Evolutionary conservation across 345 rosid genomes (phyloP).

Genomic region (Salix caprea): DNA sequence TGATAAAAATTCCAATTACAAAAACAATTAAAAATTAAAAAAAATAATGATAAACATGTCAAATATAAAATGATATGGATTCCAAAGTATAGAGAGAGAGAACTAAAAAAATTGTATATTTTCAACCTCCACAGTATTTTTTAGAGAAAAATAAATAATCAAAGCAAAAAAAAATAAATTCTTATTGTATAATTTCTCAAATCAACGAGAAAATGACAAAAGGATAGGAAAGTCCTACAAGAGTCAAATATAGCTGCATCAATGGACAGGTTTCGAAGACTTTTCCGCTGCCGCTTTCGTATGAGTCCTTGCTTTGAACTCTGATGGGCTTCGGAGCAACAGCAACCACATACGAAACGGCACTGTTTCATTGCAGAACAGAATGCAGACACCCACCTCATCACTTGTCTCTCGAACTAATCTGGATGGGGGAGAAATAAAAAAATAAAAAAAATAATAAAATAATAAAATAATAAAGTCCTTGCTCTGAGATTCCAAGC

Average conservation of each 20-base stretch:
- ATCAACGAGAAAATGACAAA: not conserved
- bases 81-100: no score
- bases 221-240: not conserved
- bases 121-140: no score
- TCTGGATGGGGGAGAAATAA: not conserved
- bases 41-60: no score
- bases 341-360: conserved; percentile 1
- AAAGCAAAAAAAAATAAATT: no score
- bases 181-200: not conserved
- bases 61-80: no score
- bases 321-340: not conserved
- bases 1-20: no score
- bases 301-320: conserved; percentile 3
- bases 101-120: no score
- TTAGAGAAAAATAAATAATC: no score
- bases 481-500: conserved; percentile 6
- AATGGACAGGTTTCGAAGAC: not conserved
- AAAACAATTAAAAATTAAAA: no score
- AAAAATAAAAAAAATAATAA: not conserved
- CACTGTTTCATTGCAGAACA: not conserved
- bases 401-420: not conserved
- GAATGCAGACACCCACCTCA: not conserved
- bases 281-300: not conserved
- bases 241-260: conserved; percentile 32
- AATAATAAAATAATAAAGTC: not conserved